phyloP scores from a whole-genome alignment of 2,329 filamentous ascomycete genomes.

The Talaromyces sp. region DNA sequence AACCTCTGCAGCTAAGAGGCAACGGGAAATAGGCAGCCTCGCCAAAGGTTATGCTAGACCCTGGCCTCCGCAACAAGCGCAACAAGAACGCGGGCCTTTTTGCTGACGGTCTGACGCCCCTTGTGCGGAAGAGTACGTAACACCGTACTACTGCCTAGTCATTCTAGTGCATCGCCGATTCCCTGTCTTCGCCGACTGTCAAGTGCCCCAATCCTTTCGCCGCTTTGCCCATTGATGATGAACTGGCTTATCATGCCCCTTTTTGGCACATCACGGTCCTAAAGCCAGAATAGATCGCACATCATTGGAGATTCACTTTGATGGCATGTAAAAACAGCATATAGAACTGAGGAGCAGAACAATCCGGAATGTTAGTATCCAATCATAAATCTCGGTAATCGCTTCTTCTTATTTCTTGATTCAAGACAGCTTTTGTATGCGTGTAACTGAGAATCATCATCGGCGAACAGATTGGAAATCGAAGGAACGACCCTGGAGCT shows the following conservation, averaged over 20 bases:
- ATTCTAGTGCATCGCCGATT: not conserved
- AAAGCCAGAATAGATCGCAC: not conserved
- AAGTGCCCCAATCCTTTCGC: not conserved
- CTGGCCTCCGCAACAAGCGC: not conserved
- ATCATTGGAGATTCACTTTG: not conserved
- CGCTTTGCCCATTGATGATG: not conserved
- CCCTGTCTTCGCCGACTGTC: not conserved
- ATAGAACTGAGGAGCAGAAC: not conserved
- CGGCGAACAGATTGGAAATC: not conserved
- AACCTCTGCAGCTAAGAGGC: not conserved
- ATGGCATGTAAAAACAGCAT: not conserved
- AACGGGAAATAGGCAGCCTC: not conserved
- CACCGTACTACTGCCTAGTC: too few relatives aligned
- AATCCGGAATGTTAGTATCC: not conserved
- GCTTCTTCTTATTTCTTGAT: not conserved
- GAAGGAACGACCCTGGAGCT: not conserved
- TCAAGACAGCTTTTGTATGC: not conserved
- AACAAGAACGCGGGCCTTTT: not conserved
- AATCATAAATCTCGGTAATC: not conserved
- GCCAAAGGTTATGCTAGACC: not conserved
- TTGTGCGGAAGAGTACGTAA: not conserved
- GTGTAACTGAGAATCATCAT: not conserved
- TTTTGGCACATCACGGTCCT: not conserved
- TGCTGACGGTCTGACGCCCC: not conserved
- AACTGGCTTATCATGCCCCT: not conserved